Percentiles rank a stretch among this genome's conserved stretches.
Evolutionary conservation across 1,284 basidiomycete genomes (phyloP).

Genomic region (Golubevia sp.): DNA sequence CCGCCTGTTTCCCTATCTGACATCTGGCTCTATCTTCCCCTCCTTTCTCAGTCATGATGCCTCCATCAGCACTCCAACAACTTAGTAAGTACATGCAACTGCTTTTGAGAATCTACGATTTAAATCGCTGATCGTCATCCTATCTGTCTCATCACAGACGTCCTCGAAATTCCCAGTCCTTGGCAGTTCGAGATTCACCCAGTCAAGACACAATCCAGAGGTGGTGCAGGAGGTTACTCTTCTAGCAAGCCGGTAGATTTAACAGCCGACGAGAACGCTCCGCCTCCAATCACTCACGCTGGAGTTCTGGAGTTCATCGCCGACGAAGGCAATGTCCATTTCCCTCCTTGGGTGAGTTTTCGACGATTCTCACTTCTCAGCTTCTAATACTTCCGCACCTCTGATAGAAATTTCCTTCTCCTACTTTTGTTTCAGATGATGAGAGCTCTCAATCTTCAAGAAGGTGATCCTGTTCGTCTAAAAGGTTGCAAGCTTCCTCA

Average conservation of each 20-base stretch:
- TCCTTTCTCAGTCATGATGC: conserved; percentile 81
- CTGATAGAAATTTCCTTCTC: too few relatives aligned
- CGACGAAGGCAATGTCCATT: conserved; percentile 90
- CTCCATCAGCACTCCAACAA: conserved; percentile 86
- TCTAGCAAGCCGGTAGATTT: too few relatives aligned
- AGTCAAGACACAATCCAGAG: too few relatives aligned
- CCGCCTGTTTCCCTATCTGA: too few relatives aligned
- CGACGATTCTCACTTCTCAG: neutral
- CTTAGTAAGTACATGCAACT: conserved; percentile 67
- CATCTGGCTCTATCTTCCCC: too few relatives aligned
- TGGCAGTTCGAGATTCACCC: too few relatives aligned
- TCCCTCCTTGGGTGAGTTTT: conserved; percentile 81
- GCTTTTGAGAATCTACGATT: neutral
- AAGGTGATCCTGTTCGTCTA: conserved; percentile 92
- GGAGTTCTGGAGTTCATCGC: conserved; percentile 99
- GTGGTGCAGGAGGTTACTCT: too few relatives aligned
- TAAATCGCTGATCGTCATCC: neutral
- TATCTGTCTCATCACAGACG: neutral
- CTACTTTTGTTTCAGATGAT: conserved; percentile 76
- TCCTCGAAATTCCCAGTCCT: too few relatives aligned
- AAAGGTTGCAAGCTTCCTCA: conserved; percentile 86
- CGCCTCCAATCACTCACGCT: conserved; percentile 72
- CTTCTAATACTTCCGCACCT: neutral
- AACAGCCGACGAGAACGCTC: conserved; percentile 12
- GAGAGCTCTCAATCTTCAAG: conserved; percentile 86